Evolutionary conservation across 768 basidiomycete genomes (phyloP), one percentile per base, ranked within the genome.

Genomic region (Mycena chlorophos): DNA sequence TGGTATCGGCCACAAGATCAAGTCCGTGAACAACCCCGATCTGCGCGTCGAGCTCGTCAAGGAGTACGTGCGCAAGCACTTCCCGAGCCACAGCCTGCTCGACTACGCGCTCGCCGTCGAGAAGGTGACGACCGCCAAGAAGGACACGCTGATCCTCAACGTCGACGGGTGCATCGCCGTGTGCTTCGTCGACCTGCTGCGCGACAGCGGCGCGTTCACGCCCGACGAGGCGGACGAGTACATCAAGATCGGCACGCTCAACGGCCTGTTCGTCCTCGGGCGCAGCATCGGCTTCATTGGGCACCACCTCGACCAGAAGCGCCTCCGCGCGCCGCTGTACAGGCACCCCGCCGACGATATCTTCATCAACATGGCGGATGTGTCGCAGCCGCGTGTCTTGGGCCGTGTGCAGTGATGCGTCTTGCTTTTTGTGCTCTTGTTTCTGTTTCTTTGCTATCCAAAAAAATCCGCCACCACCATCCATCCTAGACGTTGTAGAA

Each of bases 1-100:
- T 63, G 96, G 96, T 79, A 99, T 99, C 63, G 96, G 96, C 43
- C 96, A 99, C 87, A 98, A 98, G 85, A 97, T 99, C 82, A 99
- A 99, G 86, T 93, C 89, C 62, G 91, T 94, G 62, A 94, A 92
- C 75, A 95, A 95, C 84, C 93, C 92, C 46, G 92, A 94, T 79
- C 80, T 92, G 43, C 90, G 91, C 69, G 91, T 94, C 58, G 89
- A 92, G 75, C 87, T 94, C 57, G 91, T 93, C 52, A 97, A 98
- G 82, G 93, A 95, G 77, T 99, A 90, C 65, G 96, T 96, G 57
- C 77, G 70, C 77, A 94, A 96, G 77, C 76, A 96, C 81, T 99
- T 99, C 91, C 96, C 96, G 3, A 88, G 86, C 67, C 94, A 95
- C 77, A 86, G 84, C 61, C 78, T 96, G 61, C 85, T 96, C 65